Percentiles rank a stretch among this genome's conserved stretches.
Evolutionary conservation across 2,329 filamentous ascomycete species (phyloP).

Genomic region (Stagonosporopsis chrysanthemi): DNA sequence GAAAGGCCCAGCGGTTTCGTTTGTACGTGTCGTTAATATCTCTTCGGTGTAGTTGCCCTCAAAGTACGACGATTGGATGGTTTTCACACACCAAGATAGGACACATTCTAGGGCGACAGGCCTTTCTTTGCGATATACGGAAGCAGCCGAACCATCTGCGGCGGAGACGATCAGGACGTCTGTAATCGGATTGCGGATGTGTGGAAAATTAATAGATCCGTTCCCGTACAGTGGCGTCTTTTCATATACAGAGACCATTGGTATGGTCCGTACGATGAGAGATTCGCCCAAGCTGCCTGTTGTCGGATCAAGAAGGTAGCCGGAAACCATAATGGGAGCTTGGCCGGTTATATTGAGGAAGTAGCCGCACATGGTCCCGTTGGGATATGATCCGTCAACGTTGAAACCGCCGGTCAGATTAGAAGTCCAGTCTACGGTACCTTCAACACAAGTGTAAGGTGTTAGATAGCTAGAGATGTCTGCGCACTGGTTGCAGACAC

Average conservation of each 20-base stretch:
- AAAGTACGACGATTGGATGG: conserved; percentile 32
- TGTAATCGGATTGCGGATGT: conserved; percentile 25
- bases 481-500: conserved; percentile 33
- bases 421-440: conserved; percentile 26
- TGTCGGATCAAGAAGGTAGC: conserved; percentile 15
- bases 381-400: conserved; percentile 15
- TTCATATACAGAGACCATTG: conserved; percentile 1
- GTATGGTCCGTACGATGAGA: conserved; percentile 22
- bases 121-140: conserved; percentile 14
- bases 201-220: conserved; percentile 31
- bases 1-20: conserved; percentile 14
- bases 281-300: conserved; percentile 12
- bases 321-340: conserved; percentile 26
- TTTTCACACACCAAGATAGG: conserved; percentile 40
- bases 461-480: conserved; percentile 20
- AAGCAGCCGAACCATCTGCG: not conserved
- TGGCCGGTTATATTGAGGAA: conserved; percentile 33
- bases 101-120: conserved; percentile 34
- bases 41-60: conserved; percentile 30
- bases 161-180: conserved; percentile 27
- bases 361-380: conserved; percentile 34
- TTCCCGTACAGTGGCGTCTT: conserved; percentile 10
- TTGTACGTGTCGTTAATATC: conserved; percentile 1
- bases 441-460: conserved; percentile 17
- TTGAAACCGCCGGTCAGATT: not conserved